These are phyloP conservation scores for Penicillium sp. DNA, from an alignment of 2,329 filamentous ascomycete genomes.

Conservation along the genomic window DNA sequence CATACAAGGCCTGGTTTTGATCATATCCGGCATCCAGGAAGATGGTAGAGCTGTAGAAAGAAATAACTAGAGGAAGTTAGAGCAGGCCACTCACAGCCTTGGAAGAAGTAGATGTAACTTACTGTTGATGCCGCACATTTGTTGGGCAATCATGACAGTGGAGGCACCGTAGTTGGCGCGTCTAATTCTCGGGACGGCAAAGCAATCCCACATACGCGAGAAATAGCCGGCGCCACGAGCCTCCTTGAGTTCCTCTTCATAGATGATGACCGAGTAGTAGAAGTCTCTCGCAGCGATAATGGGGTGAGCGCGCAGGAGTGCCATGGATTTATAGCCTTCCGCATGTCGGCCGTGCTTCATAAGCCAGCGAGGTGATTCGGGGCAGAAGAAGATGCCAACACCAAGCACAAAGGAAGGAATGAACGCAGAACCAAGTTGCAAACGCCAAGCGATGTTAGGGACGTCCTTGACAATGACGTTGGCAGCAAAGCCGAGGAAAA, in stretches of 20 bases:
- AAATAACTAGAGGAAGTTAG: constrained; percentile 45
- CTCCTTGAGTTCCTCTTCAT: constrained; percentile 45
- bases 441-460: constrained; percentile 57
- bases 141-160: constrained; percentile 73
- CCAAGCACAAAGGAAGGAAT: constrained; percentile 58
- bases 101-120: neutral
- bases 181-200: constrained; percentile 45
- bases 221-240: constrained; percentile 53
- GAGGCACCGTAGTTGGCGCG: constrained; percentile 70
- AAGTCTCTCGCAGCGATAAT: constrained; percentile 55
- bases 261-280: constrained; percentile 56
- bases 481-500: constrained; percentile 62
- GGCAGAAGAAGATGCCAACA: constrained; percentile 25
- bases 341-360: constrained; percentile 21
- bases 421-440: constrained; percentile 61
- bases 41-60: constrained; percentile 66
- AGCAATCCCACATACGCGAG: constrained; percentile 53
- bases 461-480: constrained; percentile 60
- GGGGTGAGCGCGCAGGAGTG: constrained; percentile 20
- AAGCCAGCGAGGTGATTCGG: constrained; percentile 29
- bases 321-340: constrained; percentile 18
- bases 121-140: constrained; percentile 57
- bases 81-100: constrained; percentile 49
- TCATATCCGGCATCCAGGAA: constrained; percentile 53
- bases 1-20: constrained; percentile 54